Evolutionary conservation across 2,329 filamentous ascomycete genomes (phyloP), one percentile per base, ranked within the genome.

Genomic region (Diaporthe ilicicola): DNA sequence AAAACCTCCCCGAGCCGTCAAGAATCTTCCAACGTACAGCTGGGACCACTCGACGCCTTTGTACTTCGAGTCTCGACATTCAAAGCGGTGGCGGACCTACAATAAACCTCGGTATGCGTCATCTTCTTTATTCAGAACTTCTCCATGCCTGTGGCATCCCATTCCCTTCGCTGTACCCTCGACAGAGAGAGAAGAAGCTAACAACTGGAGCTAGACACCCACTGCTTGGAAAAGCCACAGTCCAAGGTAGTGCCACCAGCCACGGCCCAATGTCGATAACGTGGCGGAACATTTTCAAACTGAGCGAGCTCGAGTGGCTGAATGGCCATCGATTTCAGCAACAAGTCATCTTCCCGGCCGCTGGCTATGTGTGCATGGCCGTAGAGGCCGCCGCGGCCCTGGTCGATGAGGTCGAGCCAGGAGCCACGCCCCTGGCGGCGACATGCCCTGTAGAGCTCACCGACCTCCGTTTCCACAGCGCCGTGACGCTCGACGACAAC

Each of bases 281-380:
- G 44, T 76, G 75, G 75, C 24, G 66, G 1, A 72, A 76, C 54
- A 17, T 73, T 0, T 13, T 76, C 2, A 22, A 42, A 3, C 39
- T 46, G 0, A 7, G 12, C 13, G 73, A 76, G n/a, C 29, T 76
- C 2, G 51, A 51, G 4, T 85, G 84, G 84, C 70, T 85, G 4
- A 55, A 70, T 8, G 79, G 82, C 46, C 83, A 86, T 66, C 71
- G 74, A 27, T 68, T 77, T 56, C 78, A 83, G 32, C 76, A 76
- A 3, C 76, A 84, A 50, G 76, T 80, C 17, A 76, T 88, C 9
- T 85, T 86, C 64, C 86, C 86, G 0, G 82, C 76, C 1, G 81
- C 84, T 0, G 84, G 79, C 0, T 86, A 84, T 73, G 67, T 85
- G 1, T 76, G 79, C n/a, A 83, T 86, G 77, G 83, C 81, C 0